These are phyloP conservation scores for Lagenidium giganteum DNA, from an alignment of 352 stramenopile species.

Conservation along the genomic window DNA sequence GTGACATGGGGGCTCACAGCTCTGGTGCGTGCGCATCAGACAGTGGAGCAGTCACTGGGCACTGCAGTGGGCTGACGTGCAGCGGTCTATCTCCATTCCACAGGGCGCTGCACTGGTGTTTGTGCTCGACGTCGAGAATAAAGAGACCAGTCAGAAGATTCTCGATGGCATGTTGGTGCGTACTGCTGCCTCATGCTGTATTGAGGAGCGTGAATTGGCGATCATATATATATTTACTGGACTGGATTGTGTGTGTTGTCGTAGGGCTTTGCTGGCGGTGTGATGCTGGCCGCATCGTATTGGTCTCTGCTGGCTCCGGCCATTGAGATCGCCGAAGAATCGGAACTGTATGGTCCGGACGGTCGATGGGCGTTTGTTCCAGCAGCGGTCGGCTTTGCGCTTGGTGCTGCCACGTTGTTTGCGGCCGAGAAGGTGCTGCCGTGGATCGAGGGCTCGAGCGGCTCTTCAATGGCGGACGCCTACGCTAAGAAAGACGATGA, in stretches of 20 bases:
- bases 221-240: too few species aligned
- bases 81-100: not conserved
- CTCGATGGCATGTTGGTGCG: conserved; percentile 74
- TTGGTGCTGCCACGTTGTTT: conserved; percentile 73
- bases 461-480: too few species aligned
- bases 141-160: conserved; percentile 72
- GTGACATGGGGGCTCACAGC: conserved; percentile 84
- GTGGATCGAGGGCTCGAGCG: conserved; percentile 42
- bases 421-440: conserved; percentile 65
- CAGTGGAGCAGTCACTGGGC: not conserved
- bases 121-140: conserved; percentile 75
- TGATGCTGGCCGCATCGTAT: conserved; percentile 89
- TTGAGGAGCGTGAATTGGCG: too few species aligned
- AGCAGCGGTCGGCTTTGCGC: conserved; percentile 75
- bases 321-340: conserved; percentile 84
- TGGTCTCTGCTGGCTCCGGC: conserved; percentile 84
- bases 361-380: conserved; percentile 79
- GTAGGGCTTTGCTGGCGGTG: conserved; percentile 82
- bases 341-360: conserved; percentile 64
- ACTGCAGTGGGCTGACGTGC: too few species aligned
- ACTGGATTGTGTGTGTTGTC: not conserved
- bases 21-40: conserved; percentile 24
- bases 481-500: conserved; percentile 53
- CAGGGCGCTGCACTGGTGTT: conserved; percentile 78
- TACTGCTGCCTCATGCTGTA: not conserved